Evolutionary conservation across 306 rosid species (phyloP), one percentile per base, ranked within the genome.

Genomic region (Casuarina equisetifolia): DNA sequence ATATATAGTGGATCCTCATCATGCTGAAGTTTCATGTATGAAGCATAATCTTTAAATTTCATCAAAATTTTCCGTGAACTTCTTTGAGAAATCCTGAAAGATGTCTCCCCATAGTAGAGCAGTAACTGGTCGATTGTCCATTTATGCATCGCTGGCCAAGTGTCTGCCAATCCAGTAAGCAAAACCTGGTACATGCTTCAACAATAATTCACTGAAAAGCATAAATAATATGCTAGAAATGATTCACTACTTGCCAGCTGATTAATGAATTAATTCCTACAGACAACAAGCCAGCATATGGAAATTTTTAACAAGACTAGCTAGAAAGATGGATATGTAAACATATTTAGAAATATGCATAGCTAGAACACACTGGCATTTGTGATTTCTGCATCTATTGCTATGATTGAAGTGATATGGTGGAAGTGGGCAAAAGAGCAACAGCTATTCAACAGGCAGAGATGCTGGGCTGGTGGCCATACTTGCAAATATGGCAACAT

Each of bases 1-100:
- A 95, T 88, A 91, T 95, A 95, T 9, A 95, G 84, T 43, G 99
- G 99, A 86, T 95, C 99, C 86, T 95, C 99, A 81, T 95, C 97
- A 17, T 86, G 92, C 84, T 95, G 99, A 86, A 84, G 82, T 75
- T 89, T 75, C 86, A 84, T 84, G 86, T 95, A 95, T n/a, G 91
- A 80, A 52, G 79, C 91, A 89, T 92, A 95, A 83, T 91, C 96
- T 79, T 95, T 84, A 80, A 95, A 83, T 82, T 88, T 92, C 96
- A 95, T 92, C 53, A 81, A 83, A 63, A 85, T 68, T 87, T 91
- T 95, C 72, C 64, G 76, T 20, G 92, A 59, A 83, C 90, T 83
- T 85, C 83, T 90, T 85, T 92, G 97, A 84, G 97, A 95, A 85
- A 92, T 90, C 83, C 78, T 95, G 84, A 95, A 95, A 75, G 87